Percentiles rank a stretch among this genome's conserved stretches.
Evolutionary conservation across 306 rosid species (phyloP).

Genomic region (Ziziphus jujuba): DNA sequence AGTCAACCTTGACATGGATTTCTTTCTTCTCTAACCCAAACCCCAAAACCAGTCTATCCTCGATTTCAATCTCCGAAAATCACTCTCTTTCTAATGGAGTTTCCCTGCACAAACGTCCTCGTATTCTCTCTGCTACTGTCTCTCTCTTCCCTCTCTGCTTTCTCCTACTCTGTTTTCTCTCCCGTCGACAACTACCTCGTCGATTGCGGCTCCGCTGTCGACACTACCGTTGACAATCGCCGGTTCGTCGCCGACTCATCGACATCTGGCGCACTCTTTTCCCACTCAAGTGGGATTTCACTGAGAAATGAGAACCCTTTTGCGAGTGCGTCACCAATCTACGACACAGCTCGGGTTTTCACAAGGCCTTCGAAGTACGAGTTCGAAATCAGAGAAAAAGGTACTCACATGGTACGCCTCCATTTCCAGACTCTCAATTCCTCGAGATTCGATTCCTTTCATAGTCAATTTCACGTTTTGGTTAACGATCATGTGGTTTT

Average conservation of each 20-base stretch:
- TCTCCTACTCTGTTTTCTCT: conserved; percentile 51
- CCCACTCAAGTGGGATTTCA: conserved; percentile 25
- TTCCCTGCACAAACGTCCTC: conserved; percentile 13
- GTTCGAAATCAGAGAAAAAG: conserved; percentile 52
- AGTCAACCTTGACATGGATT: background rate
- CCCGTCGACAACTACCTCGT: conserved; percentile 82
- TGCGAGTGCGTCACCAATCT: conserved; percentile 37
- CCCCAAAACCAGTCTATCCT: background rate
- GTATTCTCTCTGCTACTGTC: conserved; percentile 23
- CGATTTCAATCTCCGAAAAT: background rate
- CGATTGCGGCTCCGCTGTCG: conserved; percentile 67
- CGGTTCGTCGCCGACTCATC: conserved; percentile 55
- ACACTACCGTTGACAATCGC: conserved; percentile 56
- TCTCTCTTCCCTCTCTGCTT: conserved; percentile 31
- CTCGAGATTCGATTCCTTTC: conserved; percentile 34
- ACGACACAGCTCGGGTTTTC: conserved; percentile 76
- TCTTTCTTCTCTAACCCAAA: background rate
- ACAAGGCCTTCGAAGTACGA: conserved; percentile 52
- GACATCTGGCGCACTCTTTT: conserved; percentile 9
- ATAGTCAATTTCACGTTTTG: conserved; percentile 68
- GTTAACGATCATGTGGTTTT: conserved; percentile 51
- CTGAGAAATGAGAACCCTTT: conserved; percentile 43
- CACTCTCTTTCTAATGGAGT: conserved; percentile 40
- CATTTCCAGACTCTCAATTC: conserved; percentile 64
- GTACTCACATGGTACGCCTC: conserved; percentile 83